These are phyloP conservation scores for Tausonia pullulans DNA, from an alignment of 1,284 basidiomycete genomes.

Conservation along the genomic window DNA sequence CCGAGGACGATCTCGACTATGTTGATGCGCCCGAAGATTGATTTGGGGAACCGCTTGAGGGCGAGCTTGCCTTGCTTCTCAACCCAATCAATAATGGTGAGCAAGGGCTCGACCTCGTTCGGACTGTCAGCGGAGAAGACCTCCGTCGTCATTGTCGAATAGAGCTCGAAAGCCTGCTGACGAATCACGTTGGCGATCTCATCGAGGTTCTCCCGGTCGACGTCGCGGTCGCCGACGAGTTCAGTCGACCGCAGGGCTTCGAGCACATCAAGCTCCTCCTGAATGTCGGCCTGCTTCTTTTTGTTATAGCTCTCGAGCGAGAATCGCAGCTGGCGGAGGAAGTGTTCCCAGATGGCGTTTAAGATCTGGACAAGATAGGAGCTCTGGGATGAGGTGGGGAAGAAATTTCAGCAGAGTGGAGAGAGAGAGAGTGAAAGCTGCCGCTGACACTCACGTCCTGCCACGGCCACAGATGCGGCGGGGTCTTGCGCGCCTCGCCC, in stretches of 20 bases:
- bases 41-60: constrained; percentile 73
- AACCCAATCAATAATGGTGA: constrained; percentile 76
- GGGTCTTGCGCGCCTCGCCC: constrained; percentile 56
- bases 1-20: constrained; percentile 66
- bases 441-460: constrained; percentile 53
- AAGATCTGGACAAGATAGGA: constrained; percentile 21
- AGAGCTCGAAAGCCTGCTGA: constrained; percentile 55
- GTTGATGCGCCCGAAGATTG: constrained; percentile 69
- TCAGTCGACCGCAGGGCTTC: constrained; percentile 60
- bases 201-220: constrained; percentile 54
- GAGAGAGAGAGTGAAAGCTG: background rate
- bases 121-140: constrained; percentile 50
- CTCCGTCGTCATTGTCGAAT: constrained; percentile 51
- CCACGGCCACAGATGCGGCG: constrained; percentile 64
- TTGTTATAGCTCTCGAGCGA: constrained; percentile 61
- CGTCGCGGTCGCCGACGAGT: constrained; percentile 53
- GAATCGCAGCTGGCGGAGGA: constrained; percentile 76
- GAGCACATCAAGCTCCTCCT: constrained; percentile 52
- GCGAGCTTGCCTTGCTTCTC: constrained; percentile 73
- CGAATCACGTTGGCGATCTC: constrained; percentile 61
- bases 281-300: constrained; percentile 55
- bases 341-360: constrained; percentile 64
- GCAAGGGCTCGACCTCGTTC: constrained; percentile 63
- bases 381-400: constrained; percentile 15
- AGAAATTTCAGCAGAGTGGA: no score